Evolutionary conservation across 2,329 filamentous ascomycete species (phyloP).

Genomic region (Dactylonectria macrodidyma): DNA sequence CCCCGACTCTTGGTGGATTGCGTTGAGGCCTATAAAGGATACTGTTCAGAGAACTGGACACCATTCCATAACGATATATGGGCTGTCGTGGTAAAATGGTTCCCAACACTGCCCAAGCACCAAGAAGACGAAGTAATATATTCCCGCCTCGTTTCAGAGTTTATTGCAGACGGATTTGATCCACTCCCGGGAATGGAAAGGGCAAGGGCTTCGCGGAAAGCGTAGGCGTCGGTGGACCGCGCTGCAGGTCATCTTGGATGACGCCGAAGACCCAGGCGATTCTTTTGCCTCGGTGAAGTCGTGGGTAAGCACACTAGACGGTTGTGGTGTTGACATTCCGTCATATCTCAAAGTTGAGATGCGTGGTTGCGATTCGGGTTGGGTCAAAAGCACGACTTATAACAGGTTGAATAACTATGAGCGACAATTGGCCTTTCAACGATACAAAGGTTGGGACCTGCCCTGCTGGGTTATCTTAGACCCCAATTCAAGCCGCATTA

Average conservation of each 20-base stretch:
- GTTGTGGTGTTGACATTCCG: not conserved
- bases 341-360: not conserved
- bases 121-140: not conserved
- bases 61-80: not conserved
- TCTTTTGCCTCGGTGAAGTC: not conserved
- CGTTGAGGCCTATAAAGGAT: not conserved
- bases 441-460: not conserved
- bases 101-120: not conserved
- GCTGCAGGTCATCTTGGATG: not conserved
- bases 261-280: not conserved
- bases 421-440: not conserved
- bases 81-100: not conserved
- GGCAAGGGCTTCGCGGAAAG: accelerated
- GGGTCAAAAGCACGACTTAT: not conserved
- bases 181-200: not conserved
- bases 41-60: not conserved
- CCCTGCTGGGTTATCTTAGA: not conserved
- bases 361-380: not conserved
- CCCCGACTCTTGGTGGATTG: not conserved
- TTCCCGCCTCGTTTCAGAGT: not conserved
- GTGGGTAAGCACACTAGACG: not conserved
- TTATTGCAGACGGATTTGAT: not conserved
- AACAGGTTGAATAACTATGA: not conserved
- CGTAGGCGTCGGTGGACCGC: not conserved
- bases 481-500: not conserved